Percentiles rank a stretch among this genome's conserved stretches.
phyloP scores from a whole-genome alignment of 352 stramenopile species.

The Phytophthora citricola region DNA sequence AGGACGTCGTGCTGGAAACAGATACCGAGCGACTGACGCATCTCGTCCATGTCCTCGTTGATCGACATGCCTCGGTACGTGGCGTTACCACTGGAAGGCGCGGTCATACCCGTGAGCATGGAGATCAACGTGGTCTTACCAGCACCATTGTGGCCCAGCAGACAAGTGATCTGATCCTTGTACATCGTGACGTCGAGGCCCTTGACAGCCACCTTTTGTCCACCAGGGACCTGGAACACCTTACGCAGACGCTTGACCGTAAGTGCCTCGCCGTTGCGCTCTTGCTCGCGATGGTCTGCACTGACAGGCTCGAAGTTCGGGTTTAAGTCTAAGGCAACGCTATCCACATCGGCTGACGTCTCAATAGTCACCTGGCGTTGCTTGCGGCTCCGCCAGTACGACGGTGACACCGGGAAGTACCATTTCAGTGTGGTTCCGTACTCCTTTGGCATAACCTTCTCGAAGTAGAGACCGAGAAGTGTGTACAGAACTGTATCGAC shows the following conservation, averaged over 20 bases:
- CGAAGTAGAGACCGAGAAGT: constrained; percentile 89
- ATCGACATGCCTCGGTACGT: constrained; percentile 79
- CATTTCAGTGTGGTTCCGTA: constrained; percentile 89
- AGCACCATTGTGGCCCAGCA: constrained; percentile 93
- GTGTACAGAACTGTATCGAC: constrained; percentile 90
- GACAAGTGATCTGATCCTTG: constrained; percentile 90
- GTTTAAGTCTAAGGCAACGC: constrained; percentile 37
- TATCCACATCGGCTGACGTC: constrained; percentile 18
- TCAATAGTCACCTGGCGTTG: constrained; percentile 1
- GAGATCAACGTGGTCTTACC: constrained; percentile 92
- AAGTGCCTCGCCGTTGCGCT: constrained; percentile 46
- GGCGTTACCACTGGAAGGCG: constrained; percentile 58
- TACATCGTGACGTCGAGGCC: constrained; percentile 89
- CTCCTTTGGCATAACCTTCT: constrained; percentile 91
- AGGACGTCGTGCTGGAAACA: constrained; percentile 90
- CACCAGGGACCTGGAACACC: constrained; percentile 75
- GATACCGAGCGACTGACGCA: constrained; percentile 74
- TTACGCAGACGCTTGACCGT: constrained; percentile 60
- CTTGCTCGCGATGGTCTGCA: constrained; percentile 46
- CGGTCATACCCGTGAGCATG: constrained; percentile 90
- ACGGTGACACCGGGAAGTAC: constrained; percentile 89
- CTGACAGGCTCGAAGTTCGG: constrained; percentile 48
- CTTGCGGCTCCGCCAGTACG: constrained; percentile 33
- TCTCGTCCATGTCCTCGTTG: constrained; percentile 72
- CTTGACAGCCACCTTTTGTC: constrained; percentile 84